Base-by-base conservation (phyloP, 306 rosid species). In the Trifolium pratense region DNA sequence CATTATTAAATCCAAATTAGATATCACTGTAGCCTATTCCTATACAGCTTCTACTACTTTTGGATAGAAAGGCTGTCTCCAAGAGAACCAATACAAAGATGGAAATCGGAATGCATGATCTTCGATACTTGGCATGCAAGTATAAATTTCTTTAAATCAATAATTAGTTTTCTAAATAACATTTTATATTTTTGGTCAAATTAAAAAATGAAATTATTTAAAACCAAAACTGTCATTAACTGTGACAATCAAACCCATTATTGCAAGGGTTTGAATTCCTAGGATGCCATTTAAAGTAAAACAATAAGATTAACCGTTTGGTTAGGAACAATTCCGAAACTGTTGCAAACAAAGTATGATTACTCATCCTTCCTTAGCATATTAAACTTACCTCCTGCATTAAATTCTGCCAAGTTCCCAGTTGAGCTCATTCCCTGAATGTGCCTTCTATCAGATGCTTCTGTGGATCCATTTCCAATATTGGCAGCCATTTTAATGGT, bases 351-450 rank as follows among this genome's bases (percentile, higher is more conserved):
- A 73, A 68, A 17, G 40, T 45, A 76, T 4, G 80, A 23, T 32
- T 65, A 39, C 13, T 40, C 25, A 21, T 46, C 32, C 46, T 51
- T 49, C 72, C 59, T 18, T 5, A 20, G 70, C 59, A 82, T 58
- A 66, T 34, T 40, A 37, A 68, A 81, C 73, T 53, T 74, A 87
- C 97, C 96, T 79, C 89, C 88, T 81, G 84, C 84, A 64, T 78
- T 87, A 66, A 85, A 85, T 76, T 90, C 96, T 26, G 86, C 18
- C 5, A 82, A 78, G 66, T 71, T 87, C 74, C 89, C 85, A 66
- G 81, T 70, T 61, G 87, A 78, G 73, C 62, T 83, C 18, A 82
- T 73, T 75, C 89, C 84, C 55, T 58, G 86, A 75, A 75, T 77
- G 65, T 82, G 84, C 83, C 86, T 87, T 83, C 77, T 66, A 68